These are phyloP conservation scores for Sordariomycetes sp. DNA, from an alignment of 2,329 filamentous ascomycete genomes.

Conservation along the genomic window DNA sequence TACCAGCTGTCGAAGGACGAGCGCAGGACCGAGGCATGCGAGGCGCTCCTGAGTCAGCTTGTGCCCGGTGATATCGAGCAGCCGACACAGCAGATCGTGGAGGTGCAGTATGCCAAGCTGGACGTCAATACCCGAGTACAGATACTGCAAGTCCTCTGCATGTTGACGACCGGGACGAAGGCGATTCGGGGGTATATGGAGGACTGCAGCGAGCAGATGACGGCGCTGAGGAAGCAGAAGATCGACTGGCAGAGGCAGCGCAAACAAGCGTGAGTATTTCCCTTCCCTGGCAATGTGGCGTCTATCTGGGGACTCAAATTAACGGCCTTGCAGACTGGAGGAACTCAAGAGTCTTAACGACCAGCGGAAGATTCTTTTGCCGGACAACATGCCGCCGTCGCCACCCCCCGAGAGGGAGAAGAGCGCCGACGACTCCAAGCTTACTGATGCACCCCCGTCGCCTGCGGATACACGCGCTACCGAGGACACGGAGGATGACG, in stretches of 20 bases:
- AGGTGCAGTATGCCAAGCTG: slow-evolving; percentile 59
- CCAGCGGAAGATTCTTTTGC: slow-evolving; percentile 60
- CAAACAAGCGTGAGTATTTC: slow-evolving; percentile 45
- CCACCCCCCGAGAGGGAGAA: slow-evolving; percentile 38
- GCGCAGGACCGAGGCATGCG: slow-evolving; percentile 59
- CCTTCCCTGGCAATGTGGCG: background rate
- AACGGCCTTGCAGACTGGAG: slow-evolving; percentile 43
- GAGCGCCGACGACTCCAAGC: slow-evolving; percentile 47
- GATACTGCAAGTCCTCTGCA: slow-evolving; percentile 74
- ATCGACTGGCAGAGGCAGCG: slow-evolving; percentile 81
- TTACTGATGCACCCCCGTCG: slow-evolving; percentile 41
- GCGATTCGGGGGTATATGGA: slow-evolving; percentile 82
- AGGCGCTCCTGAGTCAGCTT: slow-evolving; percentile 70
- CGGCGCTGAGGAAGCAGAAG: slow-evolving; percentile 86
- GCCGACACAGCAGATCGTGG: slow-evolving; percentile 64
- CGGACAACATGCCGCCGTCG: slow-evolving; percentile 60
- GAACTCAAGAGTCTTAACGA: slow-evolving; percentile 62
- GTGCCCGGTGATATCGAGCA: slow-evolving; percentile 62
- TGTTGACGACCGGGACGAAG: slow-evolving; percentile 78
- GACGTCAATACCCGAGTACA: slow-evolving; percentile 76
- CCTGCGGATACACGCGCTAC: slow-evolving; percentile 41
- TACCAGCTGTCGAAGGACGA: slow-evolving; percentile 74
- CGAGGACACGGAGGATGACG: slow-evolving; percentile 63
- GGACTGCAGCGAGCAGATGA: slow-evolving; percentile 89
- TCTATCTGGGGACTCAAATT: slow-evolving; percentile 10